Conservation (phyloP, 1,284 basidiomycete species). For the Schizophyllum amplum region DNA sequence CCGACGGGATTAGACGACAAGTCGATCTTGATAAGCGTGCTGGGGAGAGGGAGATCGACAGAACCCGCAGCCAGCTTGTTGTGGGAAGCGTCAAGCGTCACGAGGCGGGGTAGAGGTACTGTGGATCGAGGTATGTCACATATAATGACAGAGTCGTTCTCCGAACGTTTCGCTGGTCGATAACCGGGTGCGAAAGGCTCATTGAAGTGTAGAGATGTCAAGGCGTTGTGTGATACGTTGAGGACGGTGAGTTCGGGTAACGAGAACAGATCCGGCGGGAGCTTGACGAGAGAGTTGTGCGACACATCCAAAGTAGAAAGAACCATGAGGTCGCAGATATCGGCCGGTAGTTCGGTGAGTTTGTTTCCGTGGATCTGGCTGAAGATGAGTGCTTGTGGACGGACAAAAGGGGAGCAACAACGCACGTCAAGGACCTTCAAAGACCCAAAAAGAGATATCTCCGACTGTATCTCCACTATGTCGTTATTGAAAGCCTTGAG, state of each 20-base stretch:
- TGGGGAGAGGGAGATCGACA: slow-evolving; percentile 49
- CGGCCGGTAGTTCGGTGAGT: slow-evolving; percentile 47
- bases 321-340: slow-evolving; percentile 56
- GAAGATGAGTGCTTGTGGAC: slow-evolving; percentile 1
- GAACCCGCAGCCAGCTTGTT: slow-evolving; percentile 49
- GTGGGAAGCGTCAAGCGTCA: slow-evolving; percentile 49
- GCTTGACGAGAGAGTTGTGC: slow-evolving; percentile 51
- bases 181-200: slow-evolving; percentile 38
- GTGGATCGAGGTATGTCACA: slow-evolving; percentile 48
- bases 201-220: slow-evolving; percentile 52
- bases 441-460: slow-evolving; percentile 74
- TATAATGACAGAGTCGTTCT: slow-evolving; percentile 46
- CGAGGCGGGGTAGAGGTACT: slow-evolving; percentile 54
- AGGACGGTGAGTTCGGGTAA: slow-evolving; percentile 57
- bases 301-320: slow-evolving; percentile 63
- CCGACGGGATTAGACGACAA: slow-evolving; percentile 49
- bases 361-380: slow-evolving; percentile 67
- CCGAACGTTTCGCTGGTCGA: slow-evolving; percentile 22
- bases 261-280: slow-evolving; percentile 58
- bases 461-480: slow-evolving; percentile 67
- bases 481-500: slow-evolving; percentile 74
- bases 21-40: slow-evolving; percentile 37
- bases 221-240: slow-evolving; percentile 62
- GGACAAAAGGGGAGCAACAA: slow-evolving; percentile 8
- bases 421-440: slow-evolving; percentile 68